Conservation (phyloP, 2,329 filamentous ascomycete genomes). For the Didymella keratinophila region DNA sequence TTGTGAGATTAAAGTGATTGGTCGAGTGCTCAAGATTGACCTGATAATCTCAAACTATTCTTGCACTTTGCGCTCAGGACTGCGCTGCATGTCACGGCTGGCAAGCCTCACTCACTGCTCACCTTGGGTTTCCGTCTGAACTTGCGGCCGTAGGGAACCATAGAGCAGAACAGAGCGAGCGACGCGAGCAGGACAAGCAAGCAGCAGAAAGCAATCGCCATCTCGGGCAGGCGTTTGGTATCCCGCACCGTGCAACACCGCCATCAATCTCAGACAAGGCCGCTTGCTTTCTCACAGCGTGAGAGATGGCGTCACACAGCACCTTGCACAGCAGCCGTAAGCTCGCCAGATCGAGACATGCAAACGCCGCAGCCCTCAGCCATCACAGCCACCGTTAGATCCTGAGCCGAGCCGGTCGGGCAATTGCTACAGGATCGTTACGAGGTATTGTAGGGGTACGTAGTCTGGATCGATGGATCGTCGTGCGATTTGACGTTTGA, state of each 20-base stretch:
- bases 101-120: too few relatives aligned
- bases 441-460: neutral
- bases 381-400: neutral
- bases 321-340: neutral
- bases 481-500: neutral
- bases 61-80: too few relatives aligned
- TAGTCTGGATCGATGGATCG: neutral
- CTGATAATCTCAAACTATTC: too few relatives aligned
- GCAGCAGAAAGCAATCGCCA: neutral
- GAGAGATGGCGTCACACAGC: neutral
- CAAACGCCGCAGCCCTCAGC: neutral
- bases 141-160: too few relatives aligned
- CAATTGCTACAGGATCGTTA: neutral
- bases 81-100: too few relatives aligned
- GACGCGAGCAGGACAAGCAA: too few relatives aligned
- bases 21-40: neutral
- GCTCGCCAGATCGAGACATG: neutral
- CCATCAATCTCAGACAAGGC: neutral
- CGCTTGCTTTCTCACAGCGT: neutral
- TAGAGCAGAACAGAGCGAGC: too few relatives aligned
- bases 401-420: neutral
- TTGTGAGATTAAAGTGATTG: conserved; percentile 7
- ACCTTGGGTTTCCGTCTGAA: too few relatives aligned
- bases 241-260: neutral
- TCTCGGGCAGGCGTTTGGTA: neutral